Percentiles rank a stretch among this genome's conserved stretches.
Evolutionary conservation across 1,284 basidiomycete species (phyloP).

Genomic region (Ganoderma lingzhi): DNA sequence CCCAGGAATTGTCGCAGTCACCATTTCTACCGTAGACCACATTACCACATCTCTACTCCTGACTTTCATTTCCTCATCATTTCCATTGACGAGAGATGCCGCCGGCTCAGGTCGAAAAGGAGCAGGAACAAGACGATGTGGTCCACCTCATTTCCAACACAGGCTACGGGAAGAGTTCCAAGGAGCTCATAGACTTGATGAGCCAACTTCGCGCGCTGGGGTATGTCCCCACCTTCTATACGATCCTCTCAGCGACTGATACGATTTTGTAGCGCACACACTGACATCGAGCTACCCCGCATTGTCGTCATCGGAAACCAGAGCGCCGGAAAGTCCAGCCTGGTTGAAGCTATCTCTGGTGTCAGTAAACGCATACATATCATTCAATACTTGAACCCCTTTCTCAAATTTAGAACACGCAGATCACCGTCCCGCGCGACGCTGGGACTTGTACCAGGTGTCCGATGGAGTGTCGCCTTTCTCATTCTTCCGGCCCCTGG

Average conservation of each 20-base stretch:
- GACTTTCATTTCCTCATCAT: not conserved
- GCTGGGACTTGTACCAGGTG: constrained; percentile 39
- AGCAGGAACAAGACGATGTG: not conserved
- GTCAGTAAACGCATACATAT: not conserved
- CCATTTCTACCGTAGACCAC: too few species aligned
- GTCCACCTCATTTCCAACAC: constrained; percentile 10
- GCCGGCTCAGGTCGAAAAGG: not conserved
- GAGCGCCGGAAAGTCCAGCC: constrained; percentile 50
- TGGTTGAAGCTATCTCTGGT: constrained; percentile 65
- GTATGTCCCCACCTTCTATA: constrained; percentile 34
- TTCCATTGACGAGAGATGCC: not conserved
- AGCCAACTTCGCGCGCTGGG: constrained; percentile 53
- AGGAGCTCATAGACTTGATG: constrained; percentile 55
- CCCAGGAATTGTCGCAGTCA: too few species aligned
- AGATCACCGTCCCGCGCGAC: constrained; percentile 36
- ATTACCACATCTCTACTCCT: not conserved
- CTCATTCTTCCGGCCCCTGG: constrained; percentile 38
- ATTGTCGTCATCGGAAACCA: constrained; percentile 42
- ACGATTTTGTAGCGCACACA: not conserved
- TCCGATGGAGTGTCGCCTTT: constrained; percentile 41
- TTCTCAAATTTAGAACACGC: constrained; percentile 42
- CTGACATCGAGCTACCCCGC: constrained; percentile 39
- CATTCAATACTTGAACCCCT: not conserved
- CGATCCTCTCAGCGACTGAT: not conserved
- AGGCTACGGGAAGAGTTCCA: constrained; percentile 55